These are phyloP conservation scores for Darksidea phi DNA, from an alignment of 495 filamentous ascomycete genomes.

Conservation along the genomic window DNA sequence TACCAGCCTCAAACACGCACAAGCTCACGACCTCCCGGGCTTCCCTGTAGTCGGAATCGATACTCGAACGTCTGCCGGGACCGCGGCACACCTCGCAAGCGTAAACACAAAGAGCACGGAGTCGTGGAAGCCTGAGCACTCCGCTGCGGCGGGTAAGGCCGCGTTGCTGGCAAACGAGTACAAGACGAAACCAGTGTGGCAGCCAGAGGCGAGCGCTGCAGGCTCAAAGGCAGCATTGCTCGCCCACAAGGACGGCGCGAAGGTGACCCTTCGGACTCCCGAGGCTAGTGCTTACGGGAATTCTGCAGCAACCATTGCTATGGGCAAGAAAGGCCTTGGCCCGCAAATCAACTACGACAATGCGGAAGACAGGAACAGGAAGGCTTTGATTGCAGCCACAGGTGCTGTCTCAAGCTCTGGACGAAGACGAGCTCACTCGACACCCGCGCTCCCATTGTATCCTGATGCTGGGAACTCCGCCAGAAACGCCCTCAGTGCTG, in stretches of 20 bases:
- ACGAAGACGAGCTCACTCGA: slow-evolving; percentile 66
- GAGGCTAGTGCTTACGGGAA: slow-evolving; percentile 53
- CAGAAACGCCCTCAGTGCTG: slow-evolving; percentile 65
- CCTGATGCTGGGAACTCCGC: slow-evolving; percentile 60
- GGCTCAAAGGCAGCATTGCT: slow-evolving; percentile 72
- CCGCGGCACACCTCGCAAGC: slow-evolving; percentile 72
- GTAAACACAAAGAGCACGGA: slow-evolving; percentile 61
- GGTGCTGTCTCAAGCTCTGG: slow-evolving; percentile 59
- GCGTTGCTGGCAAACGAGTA: slow-evolving; percentile 68
- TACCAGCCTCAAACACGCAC: slow-evolving; percentile 65
- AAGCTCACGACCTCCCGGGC: slow-evolving; percentile 64
- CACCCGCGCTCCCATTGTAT: slow-evolving; percentile 54
- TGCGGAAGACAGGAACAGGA: slow-evolving; percentile 52
- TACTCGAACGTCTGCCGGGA: slow-evolving; percentile 64
- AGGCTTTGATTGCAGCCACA: slow-evolving; percentile 68
- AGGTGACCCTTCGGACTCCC: slow-evolving; percentile 52
- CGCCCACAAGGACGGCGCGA: slow-evolving; percentile 61
- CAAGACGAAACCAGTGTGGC: slow-evolving; percentile 55
- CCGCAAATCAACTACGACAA: slow-evolving; percentile 49
- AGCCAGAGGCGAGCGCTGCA: slow-evolving; percentile 56
- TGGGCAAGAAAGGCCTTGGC: slow-evolving; percentile 46
- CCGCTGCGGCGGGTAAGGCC: slow-evolving; percentile 64
- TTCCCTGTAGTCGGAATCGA: slow-evolving; percentile 65
- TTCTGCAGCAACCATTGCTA: slow-evolving; percentile 60
- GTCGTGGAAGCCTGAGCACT: slow-evolving; percentile 60